Evolutionary conservation across 2,329 filamentous ascomycete genomes (phyloP).

Genomic region (Claviceps monticola): DNA sequence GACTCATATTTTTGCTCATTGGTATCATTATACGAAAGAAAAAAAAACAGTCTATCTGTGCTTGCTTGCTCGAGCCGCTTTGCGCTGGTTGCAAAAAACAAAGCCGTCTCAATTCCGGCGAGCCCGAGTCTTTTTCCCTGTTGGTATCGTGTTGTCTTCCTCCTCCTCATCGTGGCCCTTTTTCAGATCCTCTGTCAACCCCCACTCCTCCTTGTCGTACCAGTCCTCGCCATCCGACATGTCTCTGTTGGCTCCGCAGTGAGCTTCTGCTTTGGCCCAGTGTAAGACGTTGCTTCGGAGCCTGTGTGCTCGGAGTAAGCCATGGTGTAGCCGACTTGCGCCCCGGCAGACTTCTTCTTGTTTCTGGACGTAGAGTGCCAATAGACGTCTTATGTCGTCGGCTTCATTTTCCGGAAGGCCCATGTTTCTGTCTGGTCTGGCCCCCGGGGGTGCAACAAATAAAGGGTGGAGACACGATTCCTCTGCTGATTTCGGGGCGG

Average conservation of each 20-base stretch:
- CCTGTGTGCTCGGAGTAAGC: conserved; percentile 58
- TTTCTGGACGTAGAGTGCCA: conserved; percentile 70
- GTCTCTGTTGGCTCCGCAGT: conserved; percentile 50
- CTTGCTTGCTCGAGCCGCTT: not conserved
- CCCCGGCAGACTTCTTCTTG: conserved; percentile 72
- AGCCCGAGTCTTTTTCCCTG: conserved; percentile 47
- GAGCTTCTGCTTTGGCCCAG: conserved; percentile 68
- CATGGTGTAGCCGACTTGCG: conserved; percentile 51
- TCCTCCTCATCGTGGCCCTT: conserved; percentile 77
- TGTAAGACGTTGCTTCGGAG: conserved; percentile 57
- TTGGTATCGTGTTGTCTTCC: conserved; percentile 51
- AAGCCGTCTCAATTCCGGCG: conserved; percentile 21
- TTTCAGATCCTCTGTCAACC: conserved; percentile 56
- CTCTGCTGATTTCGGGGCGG: conserved; percentile 14
- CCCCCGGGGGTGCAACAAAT: conserved; percentile 50
- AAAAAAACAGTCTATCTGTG: not conserved
- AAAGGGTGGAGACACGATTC: conserved; percentile 57
- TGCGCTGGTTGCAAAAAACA: not conserved
- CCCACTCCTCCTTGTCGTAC: conserved; percentile 76
- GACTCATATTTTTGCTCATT: too few species aligned
- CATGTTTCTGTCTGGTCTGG: conserved; percentile 53
- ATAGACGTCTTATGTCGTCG: conserved; percentile 59
- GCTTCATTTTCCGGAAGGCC: conserved; percentile 62
- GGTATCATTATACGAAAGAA: not conserved
- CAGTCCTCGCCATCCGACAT: conserved; percentile 84